These are phyloP conservation scores for Thelonectria olida DNA, from an alignment of 2,329 filamentous ascomycete species.

Conservation along the genomic window DNA sequence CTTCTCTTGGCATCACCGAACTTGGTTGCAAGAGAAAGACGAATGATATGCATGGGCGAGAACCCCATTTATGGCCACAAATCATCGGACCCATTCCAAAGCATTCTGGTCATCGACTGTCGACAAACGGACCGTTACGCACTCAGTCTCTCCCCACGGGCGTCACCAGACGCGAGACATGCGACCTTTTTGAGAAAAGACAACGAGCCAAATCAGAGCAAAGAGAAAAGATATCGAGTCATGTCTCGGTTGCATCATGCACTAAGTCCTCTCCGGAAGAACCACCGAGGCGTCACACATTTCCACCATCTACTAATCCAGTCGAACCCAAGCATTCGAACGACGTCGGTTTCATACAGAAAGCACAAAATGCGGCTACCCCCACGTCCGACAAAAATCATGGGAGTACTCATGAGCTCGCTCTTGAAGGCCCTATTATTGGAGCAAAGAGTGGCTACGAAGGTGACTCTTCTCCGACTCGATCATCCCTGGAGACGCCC, in stretches of 20 bases:
- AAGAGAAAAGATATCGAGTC: too few species aligned
- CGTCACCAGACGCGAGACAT: background rate
- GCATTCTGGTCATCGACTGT: background rate
- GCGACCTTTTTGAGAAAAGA: background rate
- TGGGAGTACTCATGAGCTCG: background rate
- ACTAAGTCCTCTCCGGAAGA: background rate
- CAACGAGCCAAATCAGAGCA: too few species aligned
- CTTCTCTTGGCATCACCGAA: too few species aligned
- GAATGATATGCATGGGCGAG: background rate
- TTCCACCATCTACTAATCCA: too few species aligned
- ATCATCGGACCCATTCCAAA: background rate
- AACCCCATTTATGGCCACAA: background rate
- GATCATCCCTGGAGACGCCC: background rate
- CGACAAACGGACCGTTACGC: background rate
- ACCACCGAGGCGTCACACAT: background rate
- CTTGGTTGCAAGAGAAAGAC: too few species aligned
- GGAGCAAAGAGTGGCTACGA: background rate
- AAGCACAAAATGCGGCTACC: too few species aligned
- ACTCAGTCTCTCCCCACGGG: background rate
- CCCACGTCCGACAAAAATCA: too few species aligned
- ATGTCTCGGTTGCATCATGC: too few species aligned
- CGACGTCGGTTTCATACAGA: too few species aligned
- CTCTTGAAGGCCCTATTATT: background rate
- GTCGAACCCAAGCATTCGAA: too few species aligned
- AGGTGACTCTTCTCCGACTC: background rate